Evolutionary conservation across 2,329 filamentous ascomycete species (phyloP), one percentile per base, ranked within the genome.

Genomic region (Emmonsiellopsis sp.): DNA sequence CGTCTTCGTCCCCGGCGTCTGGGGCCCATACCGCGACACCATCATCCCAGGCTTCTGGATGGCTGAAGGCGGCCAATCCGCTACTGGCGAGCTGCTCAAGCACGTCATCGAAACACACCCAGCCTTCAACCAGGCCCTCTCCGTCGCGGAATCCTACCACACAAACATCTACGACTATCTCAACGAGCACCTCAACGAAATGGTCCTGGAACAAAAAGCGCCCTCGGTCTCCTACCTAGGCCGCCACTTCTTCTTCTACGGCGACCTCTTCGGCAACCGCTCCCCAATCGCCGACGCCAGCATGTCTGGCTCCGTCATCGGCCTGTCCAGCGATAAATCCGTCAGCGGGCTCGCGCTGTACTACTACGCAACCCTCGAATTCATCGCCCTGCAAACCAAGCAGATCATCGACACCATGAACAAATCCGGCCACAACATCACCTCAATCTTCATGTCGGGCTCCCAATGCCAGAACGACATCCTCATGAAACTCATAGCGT

Each of bases 331-430:
- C 61, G 92, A 97, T 73, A 91, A 88, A 70, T 87, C 83, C 62
- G 80, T 93, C 48, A 88, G 95, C 65, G 86, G 88, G 51, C 82
- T 98, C 50, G 91, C 92, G 0, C 75, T 96, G 21, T 85, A 91
- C 74, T 98, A 98, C 75, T 97, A 96, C 66, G 88, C 83, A 27
- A 94, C 92, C 3, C 89, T 98, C 82, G 93, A 98, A 74, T 97
- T 97, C 72, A 97, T 98, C 63, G 91, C 93, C 33, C 81, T 97
- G 69, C 93, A 98, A 72, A 98, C 93, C 0, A 85, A 88, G 55
- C 93, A 98, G 71, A 98, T 98, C 63, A 81, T 98, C 58, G 86
- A 94, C 64, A 81, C 86, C 37, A 96, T 98, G 91, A 98, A 97
- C 77, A 76, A 80, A 46, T 78, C 89, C 1, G 93, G 93, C 8